phyloP scores from a whole-genome alignment of 1,284 basidiomycete genomes.

The Microbotryum scabiosae region DNA sequence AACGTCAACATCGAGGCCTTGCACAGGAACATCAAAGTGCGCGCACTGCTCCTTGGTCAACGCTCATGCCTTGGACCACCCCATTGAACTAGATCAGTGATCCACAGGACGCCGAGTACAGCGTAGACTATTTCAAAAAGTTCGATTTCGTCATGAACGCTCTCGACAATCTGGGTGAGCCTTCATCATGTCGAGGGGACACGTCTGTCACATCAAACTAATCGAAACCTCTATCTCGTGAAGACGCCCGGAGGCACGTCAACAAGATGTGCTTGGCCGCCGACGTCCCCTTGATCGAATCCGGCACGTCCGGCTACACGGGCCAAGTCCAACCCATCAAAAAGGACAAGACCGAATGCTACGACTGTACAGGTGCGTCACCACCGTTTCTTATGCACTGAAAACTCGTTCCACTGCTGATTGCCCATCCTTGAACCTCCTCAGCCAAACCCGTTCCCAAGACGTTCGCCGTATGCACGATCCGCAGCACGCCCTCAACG shows the following conservation, averaged over 20 bases:
- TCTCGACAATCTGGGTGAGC: constrained; percentile 82
- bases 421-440: background rate
- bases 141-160: constrained; percentile 96
- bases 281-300: constrained; percentile 83
- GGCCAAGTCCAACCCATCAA: constrained; percentile 58
- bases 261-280: constrained; percentile 96
- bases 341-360: constrained; percentile 76
- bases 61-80: too few relatives aligned
- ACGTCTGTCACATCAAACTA: background rate
- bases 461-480: constrained; percentile 95
- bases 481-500: constrained; percentile 91
- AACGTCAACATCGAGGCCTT: constrained; percentile 78
- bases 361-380: constrained; percentile 55
- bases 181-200: background rate
- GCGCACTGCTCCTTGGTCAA: background rate
- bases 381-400: background rate
- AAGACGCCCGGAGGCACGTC: constrained; percentile 81
- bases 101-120: constrained; percentile 65
- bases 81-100: too few relatives aligned
- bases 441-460: constrained; percentile 81
- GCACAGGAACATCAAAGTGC: constrained; percentile 80
- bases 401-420: constrained; percentile 36
- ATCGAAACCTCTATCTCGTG: background rate
- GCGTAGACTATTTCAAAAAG: constrained; percentile 75
- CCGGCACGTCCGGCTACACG: constrained; percentile 90